Conservation (phyloP, 2,329 filamentous ascomycete genomes). For the Dactylella cylindrospora region DNA sequence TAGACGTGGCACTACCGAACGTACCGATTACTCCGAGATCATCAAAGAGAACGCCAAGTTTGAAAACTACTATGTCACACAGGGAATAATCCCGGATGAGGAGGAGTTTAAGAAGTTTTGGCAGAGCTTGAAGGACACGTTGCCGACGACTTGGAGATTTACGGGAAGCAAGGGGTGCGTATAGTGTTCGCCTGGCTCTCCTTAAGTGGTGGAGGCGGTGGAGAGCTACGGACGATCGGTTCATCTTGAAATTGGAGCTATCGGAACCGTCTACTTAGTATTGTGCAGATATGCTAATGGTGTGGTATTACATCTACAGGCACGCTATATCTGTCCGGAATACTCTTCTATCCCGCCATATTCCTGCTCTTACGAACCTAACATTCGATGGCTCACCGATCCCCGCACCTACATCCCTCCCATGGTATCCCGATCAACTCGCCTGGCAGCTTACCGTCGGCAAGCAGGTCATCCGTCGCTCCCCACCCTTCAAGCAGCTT, state of each 20-base stretch:
- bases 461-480: slow-evolving; percentile 91
- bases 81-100: slow-evolving; percentile 69
- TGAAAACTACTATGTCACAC: slow-evolving; percentile 79
- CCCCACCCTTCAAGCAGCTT: slow-evolving; percentile 89
- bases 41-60: slow-evolving; percentile 80
- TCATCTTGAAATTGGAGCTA: no score
- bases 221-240: no score
- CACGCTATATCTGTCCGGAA: slow-evolving; percentile 92
- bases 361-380: slow-evolving; percentile 81
- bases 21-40: slow-evolving; percentile 61
- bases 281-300: background rate
- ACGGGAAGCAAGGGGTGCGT: slow-evolving; percentile 84
- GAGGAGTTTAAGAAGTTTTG: slow-evolving; percentile 81
- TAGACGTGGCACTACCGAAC: slow-evolving; percentile 12
- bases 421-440: slow-evolving; percentile 92
- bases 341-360: slow-evolving; percentile 82
- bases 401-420: slow-evolving; percentile 75
- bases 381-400: slow-evolving; percentile 73
- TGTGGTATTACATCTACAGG: slow-evolving; percentile 53
- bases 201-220: background rate
- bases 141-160: slow-evolving; percentile 97
- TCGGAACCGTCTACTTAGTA: no score
- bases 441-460: slow-evolving; percentile 98
- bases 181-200: background rate
- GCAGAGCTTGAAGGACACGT: slow-evolving; percentile 75